Base-by-base conservation (phyloP, 1,284 basidiomycete genomes). In the Agroathelia rolfsii region DNA sequence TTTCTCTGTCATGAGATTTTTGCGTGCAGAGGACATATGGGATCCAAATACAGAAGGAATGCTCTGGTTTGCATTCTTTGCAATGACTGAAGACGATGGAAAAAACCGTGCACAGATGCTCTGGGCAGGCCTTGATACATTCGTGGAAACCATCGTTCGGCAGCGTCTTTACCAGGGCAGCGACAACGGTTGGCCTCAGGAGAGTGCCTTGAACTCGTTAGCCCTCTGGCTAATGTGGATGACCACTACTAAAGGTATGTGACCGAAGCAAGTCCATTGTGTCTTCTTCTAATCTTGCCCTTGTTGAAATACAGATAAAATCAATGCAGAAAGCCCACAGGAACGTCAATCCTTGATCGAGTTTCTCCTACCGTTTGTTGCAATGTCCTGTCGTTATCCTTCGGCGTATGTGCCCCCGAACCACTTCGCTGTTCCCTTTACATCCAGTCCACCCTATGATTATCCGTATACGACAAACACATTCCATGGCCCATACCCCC, bases 31-130 rank as follows among this genome's bases (percentile, higher is more conserved):
- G 12, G 52, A 67, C 40, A 51, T 69, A 28, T 43, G 34, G 39
- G 24, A 50, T 68, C 8, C 44, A 53, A 12, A n/a, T n/a, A n/a
- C n/a, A n/a, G n/a, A n/a, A n/a, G 32, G 59, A 61, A 56, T 77
- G 26, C 54, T 83, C 7, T 73, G 71, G 61, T 59, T 58, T 0
- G 61, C 69, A 0, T 77, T 74, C 41, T 47, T 81, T 32, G 74
- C 87, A 68, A 51, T 82, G 44, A 55, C 74, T 5, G 84, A 87
- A 48, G 79, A 83, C 59, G 77, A 88, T 50, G 82, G 79, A 19
- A 72, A 69, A 53, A 88, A 88, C 49, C 54, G 65, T 16, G 52
- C 47, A 3, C 79, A 80, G 49, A 64, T 87, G 30, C 58, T 68
- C 32, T 58, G 57, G 28, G 74, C 66, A 0, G 62, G 66, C 6